A percentile compares a stretch with the other conserved stretches of the same genome.
These are phyloP conservation scores for Colletotrichum chrysophilum DNA, from an alignment of 2,329 filamentous ascomycete genomes.

Conservation along the genomic window DNA sequence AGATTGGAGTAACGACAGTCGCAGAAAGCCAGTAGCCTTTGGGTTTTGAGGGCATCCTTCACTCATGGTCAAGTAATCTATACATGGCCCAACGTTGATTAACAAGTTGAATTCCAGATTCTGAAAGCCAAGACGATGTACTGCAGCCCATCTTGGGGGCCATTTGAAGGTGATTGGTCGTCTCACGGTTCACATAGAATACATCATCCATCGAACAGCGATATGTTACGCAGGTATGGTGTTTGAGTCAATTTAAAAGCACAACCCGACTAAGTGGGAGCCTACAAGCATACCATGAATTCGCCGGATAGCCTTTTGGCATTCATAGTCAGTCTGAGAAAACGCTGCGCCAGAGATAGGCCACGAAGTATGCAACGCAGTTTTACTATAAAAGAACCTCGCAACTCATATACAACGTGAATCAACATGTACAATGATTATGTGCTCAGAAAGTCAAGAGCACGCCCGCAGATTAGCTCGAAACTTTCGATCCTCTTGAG, in stretches of 20 bases:
- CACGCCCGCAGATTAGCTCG: neutral
- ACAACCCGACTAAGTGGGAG: neutral
- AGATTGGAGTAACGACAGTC: neutral
- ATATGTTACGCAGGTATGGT: neutral
- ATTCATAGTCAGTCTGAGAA: neutral
- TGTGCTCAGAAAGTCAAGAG: neutral
- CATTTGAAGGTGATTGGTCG: neutral
- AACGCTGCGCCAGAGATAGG: neutral
- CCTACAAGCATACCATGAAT: neutral
- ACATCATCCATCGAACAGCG: neutral
- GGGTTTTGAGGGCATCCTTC: neutral
- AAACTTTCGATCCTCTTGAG: neutral
- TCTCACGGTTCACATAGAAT: neutral
- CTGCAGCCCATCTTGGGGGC: neutral
- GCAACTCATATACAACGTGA: neutral
- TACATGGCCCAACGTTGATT: neutral
- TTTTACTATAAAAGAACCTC: neutral
- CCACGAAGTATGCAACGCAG: neutral
- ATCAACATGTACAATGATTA: neutral
- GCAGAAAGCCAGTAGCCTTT: neutral
- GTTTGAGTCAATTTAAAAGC: neutral
- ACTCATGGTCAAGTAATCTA: neutral
- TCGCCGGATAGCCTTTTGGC: neutral
- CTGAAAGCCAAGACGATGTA: neutral
- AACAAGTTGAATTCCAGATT: neutral